Base-by-base conservation (phyloP, 1,284 basidiomycete species). In the Earliella scabrosa region DNA sequence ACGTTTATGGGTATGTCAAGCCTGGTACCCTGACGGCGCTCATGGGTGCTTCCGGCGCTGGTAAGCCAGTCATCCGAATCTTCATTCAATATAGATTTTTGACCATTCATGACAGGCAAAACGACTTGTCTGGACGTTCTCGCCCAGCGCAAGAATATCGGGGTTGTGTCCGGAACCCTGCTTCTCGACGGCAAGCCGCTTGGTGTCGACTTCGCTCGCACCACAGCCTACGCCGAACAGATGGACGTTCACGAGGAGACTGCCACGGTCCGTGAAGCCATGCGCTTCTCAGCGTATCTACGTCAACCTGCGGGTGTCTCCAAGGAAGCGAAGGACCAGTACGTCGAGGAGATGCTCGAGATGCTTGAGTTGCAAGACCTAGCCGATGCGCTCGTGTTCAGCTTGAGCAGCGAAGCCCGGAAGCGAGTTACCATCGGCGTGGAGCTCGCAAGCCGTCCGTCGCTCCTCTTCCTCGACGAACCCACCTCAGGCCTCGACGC, bases 341-440 rank as follows among this genome's bases (percentile, higher is more conserved):
- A 95, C 56, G 88, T 90, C 29, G 88, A 90, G 64, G 86, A 89
- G 62, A 84, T 89, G 72, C 83, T 90, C 39, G 85, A 87, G 60
- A 77, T 89, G n/a, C 75, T 88, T 16, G 86, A 87, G 66, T 73
- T 88, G 2, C 83, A 87, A 58, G 82, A 86, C 61, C 69, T 85
- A 1, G 78, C 85, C 0, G 86, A 89, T 53, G 86, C 85, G 0
- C 69, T 90, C 32, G 82, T 88, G 7, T 79, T 81, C 66, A 81
- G 77, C 50, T 76, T 88, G 38, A 81, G 78, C 63, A 87, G 92
- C 38, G 94, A 95, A 64, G 85, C 92, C 31, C 82, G 93, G 61
- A 97, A 97, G 73, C 87, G 93, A 5, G 77, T 92, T 38, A 95
- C 92, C 0, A 95, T 95, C 60, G 93, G 92, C 60, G 93, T 96